Conservation (phyloP, 306 rosid species). For the Amphicarpaea edgeworthii region DNA sequence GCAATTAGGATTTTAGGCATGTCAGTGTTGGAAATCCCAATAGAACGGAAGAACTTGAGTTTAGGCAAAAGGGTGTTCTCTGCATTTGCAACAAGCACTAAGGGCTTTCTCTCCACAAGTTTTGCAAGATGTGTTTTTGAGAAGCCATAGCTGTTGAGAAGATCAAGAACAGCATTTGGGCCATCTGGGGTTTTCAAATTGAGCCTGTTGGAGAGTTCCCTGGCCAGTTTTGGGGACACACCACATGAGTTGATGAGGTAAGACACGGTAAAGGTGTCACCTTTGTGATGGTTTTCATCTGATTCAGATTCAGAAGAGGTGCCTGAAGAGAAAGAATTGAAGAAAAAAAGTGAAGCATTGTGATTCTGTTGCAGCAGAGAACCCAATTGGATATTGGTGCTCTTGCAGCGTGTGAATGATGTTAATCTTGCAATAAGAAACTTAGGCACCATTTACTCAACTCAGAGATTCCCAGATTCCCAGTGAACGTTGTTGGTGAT, state of each 20-base stretch:
- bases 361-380: not conserved
- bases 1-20: slow-evolving; percentile 24
- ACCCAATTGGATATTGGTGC: not conserved
- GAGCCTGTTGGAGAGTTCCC: not conserved
- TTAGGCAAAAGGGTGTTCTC: slow-evolving; percentile 50
- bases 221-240: slow-evolving; percentile 45
- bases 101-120: slow-evolving; percentile 11
- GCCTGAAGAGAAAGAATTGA: not conserved
- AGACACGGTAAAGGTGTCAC: slow-evolving; percentile 34
- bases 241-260: slow-evolving; percentile 53
- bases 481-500: too few relatives aligned
- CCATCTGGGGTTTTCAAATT: slow-evolving; percentile 9
- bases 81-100: slow-evolving; percentile 14
- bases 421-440: not conserved
- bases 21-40: slow-evolving; percentile 48
- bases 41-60: slow-evolving; percentile 45
- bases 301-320: not conserved
- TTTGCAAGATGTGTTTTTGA: slow-evolving; percentile 42
- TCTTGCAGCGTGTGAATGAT: not conserved
- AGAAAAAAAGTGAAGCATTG: not conserved
- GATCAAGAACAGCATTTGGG: slow-evolving; percentile 44
- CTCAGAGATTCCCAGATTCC: too few relatives aligned
- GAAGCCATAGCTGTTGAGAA: slow-evolving; percentile 37
- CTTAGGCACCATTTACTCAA: not conserved
- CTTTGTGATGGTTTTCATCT: not conserved